Percentiles rank a stretch among this genome's conserved stretches.
Conservation (phyloP, 345 rosid species). For the Tarenaya hassleriana region DNA sequence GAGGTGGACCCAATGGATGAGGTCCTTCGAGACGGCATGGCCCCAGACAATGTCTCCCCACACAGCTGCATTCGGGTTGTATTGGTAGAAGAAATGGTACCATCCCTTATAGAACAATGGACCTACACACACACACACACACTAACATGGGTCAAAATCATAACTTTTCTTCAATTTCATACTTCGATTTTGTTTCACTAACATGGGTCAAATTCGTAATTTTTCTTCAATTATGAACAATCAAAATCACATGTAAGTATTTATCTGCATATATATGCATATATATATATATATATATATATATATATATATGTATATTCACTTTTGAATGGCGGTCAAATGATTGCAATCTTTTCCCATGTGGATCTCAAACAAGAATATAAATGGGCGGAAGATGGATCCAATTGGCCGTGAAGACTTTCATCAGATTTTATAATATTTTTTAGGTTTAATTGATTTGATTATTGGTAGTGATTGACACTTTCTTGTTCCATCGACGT, state of each 20-base stretch:
- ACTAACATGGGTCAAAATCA: conserved; percentile 4
- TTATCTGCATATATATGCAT: neutral
- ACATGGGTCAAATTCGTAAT: conserved; percentile 1
- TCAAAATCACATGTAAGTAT: neutral
- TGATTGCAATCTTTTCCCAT: conserved; percentile 19
- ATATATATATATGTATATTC: no score
- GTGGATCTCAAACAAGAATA: conserved; percentile 22
- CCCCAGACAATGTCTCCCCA: conserved; percentile 99
- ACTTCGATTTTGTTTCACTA: neutral
- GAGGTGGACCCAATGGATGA: conserved; percentile 85
- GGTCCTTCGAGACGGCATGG: conserved; percentile 77
- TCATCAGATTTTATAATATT: conserved; percentile 22
- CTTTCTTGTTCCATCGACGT: no score
- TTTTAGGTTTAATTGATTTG: no score
- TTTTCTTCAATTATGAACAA: neutral
- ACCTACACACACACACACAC: conserved; percentile 36
- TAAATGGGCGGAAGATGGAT: conserved; percentile 19
- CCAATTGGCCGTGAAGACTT: conserved; percentile 17
- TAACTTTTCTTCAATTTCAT: neutral
- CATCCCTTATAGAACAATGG: conserved; percentile 73
- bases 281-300: neutral
- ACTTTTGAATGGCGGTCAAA: neutral
- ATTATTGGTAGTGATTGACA: no score
- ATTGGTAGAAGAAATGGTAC: conserved; percentile 95
- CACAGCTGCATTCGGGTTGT: conserved; percentile 76